Conservation (phyloP, 2,329 filamentous ascomycete genomes). For the Xylaria sp. region DNA sequence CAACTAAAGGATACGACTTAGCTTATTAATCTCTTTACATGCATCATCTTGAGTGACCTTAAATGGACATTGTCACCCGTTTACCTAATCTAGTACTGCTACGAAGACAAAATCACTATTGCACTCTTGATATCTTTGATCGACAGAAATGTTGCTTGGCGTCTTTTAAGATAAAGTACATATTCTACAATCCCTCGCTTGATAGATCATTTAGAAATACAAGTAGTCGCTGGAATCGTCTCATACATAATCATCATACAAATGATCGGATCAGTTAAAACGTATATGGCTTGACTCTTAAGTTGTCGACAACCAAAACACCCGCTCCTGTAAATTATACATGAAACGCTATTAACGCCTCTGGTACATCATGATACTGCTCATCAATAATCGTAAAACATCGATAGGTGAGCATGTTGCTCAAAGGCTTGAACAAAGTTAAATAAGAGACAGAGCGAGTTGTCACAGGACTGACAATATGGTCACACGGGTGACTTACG, state of each 20-base stretch:
- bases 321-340: neutral
- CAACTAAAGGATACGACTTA: neutral
- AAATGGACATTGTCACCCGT: no score
- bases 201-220: no score
- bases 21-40: no score
- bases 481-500: neutral
- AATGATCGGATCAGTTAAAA: neutral
- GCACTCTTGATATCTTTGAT: no score
- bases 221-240: no score
- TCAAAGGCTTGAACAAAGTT: neutral
- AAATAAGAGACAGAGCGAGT: neutral
- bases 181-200: no score
- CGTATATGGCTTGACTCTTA: neutral
- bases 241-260: neutral
- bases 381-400: neutral
- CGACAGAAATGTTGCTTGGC: no score
- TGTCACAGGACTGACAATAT: neutral
- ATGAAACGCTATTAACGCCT: neutral
- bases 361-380: neutral
- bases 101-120: no score
- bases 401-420: slow-evolving; percentile 2
- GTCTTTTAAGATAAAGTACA: no score
- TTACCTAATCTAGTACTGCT: no score
- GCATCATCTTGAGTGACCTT: neutral
- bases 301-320: neutral